Conservation (phyloP, 306 rosid genomes). For the Prinsepia uniflora region DNA sequence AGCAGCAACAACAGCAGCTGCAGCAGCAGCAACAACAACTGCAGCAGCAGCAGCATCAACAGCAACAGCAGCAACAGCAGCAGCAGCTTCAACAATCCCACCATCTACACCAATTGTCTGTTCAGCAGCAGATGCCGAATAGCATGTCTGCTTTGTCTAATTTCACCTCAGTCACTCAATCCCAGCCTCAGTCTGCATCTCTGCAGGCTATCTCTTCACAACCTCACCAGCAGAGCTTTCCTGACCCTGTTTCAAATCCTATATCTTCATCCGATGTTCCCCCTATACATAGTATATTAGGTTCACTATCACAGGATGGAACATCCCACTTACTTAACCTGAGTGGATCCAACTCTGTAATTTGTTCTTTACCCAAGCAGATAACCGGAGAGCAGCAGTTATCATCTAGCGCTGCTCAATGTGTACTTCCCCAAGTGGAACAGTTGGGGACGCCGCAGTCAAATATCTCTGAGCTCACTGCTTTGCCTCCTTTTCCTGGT, state of each 20-base stretch:
- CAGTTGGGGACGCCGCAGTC: constrained; percentile 44
- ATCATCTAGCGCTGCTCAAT: constrained; percentile 54
- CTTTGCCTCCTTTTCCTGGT: constrained; percentile 88
- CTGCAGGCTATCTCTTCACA: constrained; percentile 59
- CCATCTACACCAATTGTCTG: constrained; percentile 41
- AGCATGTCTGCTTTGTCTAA: constrained; percentile 56
- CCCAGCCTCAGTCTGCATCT: constrained; percentile 47
- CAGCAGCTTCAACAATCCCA: constrained; percentile 46
- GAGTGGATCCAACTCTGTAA: constrained; percentile 51
- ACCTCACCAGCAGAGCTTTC: constrained; percentile 28
- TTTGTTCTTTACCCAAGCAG: constrained; percentile 62
- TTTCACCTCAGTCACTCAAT: constrained; percentile 52
- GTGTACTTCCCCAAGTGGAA: constrained; percentile 60
- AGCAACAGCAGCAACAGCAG: constrained; percentile 26
- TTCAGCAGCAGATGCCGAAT: constrained; percentile 55
- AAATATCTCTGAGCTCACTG: constrained; percentile 44
- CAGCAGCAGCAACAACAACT: constrained; percentile 30
- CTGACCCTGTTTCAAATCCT: constrained; percentile 31
- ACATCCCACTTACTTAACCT: constrained; percentile 58
- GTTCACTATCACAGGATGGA: constrained; percentile 74
- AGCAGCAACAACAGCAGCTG: constrained; percentile 28
- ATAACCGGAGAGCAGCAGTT: constrained; percentile 61
- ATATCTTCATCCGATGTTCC: constrained; percentile 35
- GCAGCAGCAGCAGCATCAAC: constrained; percentile 13
- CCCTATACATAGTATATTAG: constrained; percentile 61